Evolutionary conservation across 441 rosid species (phyloP).

Genomic region (Brassica balearica): DNA sequence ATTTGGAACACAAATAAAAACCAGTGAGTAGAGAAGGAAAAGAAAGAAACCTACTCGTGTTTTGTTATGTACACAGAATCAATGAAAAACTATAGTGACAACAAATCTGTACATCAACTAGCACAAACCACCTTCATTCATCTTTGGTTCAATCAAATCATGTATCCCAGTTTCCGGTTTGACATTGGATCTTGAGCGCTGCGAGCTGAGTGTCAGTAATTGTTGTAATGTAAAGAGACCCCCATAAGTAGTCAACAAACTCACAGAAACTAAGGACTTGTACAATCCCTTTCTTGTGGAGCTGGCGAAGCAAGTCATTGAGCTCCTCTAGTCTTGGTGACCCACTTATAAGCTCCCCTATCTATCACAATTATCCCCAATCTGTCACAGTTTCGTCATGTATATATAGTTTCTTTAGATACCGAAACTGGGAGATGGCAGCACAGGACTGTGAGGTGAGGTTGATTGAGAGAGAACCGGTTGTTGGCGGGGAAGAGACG

Average conservation of each 20-base stretch:
- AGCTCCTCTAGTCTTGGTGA: slow-evolving; percentile 85
- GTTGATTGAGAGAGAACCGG: slow-evolving; percentile 42
- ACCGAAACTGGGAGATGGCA: slow-evolving; percentile 40
- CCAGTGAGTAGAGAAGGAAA: too few relatives aligned
- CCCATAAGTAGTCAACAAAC: too few relatives aligned
- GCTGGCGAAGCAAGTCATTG: slow-evolving; percentile 82
- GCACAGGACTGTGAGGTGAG: slow-evolving; percentile 33
- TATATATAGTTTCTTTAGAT: slow-evolving; percentile 19
- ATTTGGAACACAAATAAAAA: too few relatives aligned
- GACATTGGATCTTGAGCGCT: slow-evolving; percentile 41
- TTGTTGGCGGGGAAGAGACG: slow-evolving; percentile 41
- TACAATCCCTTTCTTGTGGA: slow-evolving; percentile 75
- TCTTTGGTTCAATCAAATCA: slow-evolving; percentile 18
- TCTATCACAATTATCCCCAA: slow-evolving; percentile 49
- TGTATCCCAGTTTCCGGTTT: slow-evolving; percentile 32
- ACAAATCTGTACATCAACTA: neutral
- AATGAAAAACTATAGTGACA: neutral
- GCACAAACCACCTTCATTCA: neutral
- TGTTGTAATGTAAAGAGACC: too few relatives aligned
- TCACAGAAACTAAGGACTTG: too few relatives aligned
- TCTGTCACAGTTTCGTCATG: neutral
- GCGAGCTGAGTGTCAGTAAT: slow-evolving; percentile 48
- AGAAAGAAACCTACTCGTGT: slow-evolving; percentile 1
- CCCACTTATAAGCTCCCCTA: slow-evolving; percentile 94
- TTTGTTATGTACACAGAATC: slow-evolving; percentile 25